A percentile compares a stretch with the other conserved stretches of the same genome.
These are phyloP conservation scores for Vitis hybrid DNA, from an alignment of 177 flowering plant genomes.

Conservation along the genomic window DNA sequence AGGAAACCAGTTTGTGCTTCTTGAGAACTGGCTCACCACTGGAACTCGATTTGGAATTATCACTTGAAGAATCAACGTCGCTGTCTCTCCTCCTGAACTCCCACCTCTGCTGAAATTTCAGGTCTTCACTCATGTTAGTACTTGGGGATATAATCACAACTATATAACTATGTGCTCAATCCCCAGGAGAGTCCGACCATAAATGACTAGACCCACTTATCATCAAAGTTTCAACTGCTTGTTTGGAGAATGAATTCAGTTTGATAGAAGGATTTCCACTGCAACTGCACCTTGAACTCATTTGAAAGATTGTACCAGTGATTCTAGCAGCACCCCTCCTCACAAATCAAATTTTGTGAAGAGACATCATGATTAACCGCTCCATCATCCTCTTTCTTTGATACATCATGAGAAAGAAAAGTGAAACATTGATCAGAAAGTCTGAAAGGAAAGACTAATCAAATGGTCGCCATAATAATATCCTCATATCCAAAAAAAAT, in stretches of 20 bases:
- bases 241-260: background rate
- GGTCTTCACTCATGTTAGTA: slow-evolving; percentile 20
- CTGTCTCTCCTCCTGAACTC: slow-evolving; percentile 40
- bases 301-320: background rate
- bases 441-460: background rate
- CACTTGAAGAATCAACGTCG: slow-evolving; percentile 35
- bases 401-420: background rate
- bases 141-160: slow-evolving; percentile 6
- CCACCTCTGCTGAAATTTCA: slow-evolving; percentile 39
- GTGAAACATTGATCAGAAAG: background rate
- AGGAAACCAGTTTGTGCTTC: slow-evolving; percentile 30
- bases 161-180: background rate
- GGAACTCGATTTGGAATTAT: slow-evolving; percentile 30
- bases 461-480: background rate
- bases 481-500: too few relatives aligned
- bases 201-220: background rate
- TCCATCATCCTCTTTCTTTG: background rate
- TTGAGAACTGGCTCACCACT: slow-evolving; percentile 23
- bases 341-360: background rate
- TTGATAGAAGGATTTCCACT: background rate
- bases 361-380: background rate
- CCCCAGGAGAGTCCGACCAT: slow-evolving; percentile 1
- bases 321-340: background rate
- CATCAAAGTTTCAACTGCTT: background rate
- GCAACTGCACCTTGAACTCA: background rate